A percentile compares a stretch with the other conserved stretches of the same genome.
Conservation (phyloP, 1,139 yeast genomes). For the Pneumocystis sp. region DNA sequence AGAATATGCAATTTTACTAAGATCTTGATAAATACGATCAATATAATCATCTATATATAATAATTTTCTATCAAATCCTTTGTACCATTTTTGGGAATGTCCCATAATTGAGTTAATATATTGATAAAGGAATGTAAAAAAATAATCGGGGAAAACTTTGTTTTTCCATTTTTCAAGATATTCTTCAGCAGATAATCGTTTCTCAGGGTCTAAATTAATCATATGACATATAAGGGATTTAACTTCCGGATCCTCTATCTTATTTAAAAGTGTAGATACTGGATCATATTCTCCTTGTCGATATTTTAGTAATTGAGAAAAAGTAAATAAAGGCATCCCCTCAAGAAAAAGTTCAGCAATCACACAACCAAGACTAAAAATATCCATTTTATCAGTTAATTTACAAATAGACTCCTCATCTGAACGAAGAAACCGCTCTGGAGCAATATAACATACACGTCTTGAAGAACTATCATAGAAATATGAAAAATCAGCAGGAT, state of each 20-base stretch:
- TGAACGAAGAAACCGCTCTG: conserved; percentile 57
- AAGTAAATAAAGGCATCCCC: conserved; percentile 71
- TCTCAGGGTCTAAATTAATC: conserved; percentile 46
- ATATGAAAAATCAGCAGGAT: conserved; percentile 86
- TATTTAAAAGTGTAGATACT: conserved; percentile 26
- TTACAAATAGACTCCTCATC: conserved; percentile 25
- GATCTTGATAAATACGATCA: conserved; percentile 39
- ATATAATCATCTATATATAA: conserved; percentile 42
- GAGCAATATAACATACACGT: conserved; percentile 81
- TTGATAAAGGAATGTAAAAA: conserved; percentile 55
- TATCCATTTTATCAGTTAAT: conserved; percentile 62
- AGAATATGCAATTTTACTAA: conserved; percentile 18
- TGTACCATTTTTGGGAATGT: conserved; percentile 19
- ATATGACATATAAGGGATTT: conserved; percentile 41
- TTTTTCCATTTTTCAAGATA: conserved; percentile 37
- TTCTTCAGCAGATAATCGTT: conserved; percentile 42
- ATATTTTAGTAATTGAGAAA: conserved; percentile 76
- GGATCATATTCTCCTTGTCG: conserved; percentile 43
- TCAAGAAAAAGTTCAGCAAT: conserved; percentile 80
- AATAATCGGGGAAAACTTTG: conserved; percentile 51
- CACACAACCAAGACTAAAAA: conserved; percentile 43
- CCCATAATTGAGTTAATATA: conserved; percentile 39
- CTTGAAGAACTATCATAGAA: conserved; percentile 83
- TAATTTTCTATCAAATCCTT: conserved; percentile 16
- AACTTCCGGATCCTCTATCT: conserved; percentile 38